Evolutionary conservation across 768 basidiomycete species (phyloP).

Genomic region (Boletus huronensis): DNA sequence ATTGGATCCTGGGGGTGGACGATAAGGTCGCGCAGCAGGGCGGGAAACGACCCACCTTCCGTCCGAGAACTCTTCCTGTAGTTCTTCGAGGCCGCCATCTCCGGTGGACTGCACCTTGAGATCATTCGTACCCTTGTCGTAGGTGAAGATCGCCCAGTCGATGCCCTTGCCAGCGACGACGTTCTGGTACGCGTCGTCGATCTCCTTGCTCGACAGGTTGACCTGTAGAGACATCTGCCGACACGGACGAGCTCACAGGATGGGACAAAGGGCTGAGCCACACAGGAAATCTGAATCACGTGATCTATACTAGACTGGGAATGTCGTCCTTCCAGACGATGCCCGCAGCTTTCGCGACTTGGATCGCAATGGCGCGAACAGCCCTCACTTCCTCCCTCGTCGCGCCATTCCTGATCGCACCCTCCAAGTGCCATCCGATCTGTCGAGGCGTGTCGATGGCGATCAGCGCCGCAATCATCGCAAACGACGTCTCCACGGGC

Average conservation of each 20-base stretch:
- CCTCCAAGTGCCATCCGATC: constrained; percentile 61
- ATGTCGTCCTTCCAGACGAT: constrained; percentile 50
- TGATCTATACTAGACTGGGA: constrained; percentile 37
- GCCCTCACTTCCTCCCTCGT: constrained; percentile 49
- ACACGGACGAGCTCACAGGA: neutral
- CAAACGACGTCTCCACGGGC: constrained; percentile 54
- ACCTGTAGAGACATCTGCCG: constrained; percentile 69
- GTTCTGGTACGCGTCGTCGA: constrained; percentile 70
- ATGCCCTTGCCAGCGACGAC: constrained; percentile 63
- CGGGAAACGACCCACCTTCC: constrained; percentile 57
- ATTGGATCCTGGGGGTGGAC: constrained; percentile 69
- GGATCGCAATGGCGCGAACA: constrained; percentile 53
- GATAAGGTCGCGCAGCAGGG: neutral
- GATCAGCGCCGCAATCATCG: constrained; percentile 59
- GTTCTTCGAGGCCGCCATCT: constrained; percentile 82
- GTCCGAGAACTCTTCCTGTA: constrained; percentile 94
- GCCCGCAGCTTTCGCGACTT: constrained; percentile 45
- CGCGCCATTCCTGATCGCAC: constrained; percentile 54
- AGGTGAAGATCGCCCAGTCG: constrained; percentile 79
- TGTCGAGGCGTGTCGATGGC: constrained; percentile 60
- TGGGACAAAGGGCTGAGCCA: too few species aligned
- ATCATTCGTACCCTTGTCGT: constrained; percentile 79
- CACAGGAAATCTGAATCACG: constrained; percentile 8
- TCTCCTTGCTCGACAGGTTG: constrained; percentile 71
- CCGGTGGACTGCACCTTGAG: constrained; percentile 85